phyloP scores from a whole-genome alignment of 73 alveolate genomes.

The Effrenium voratum region DNA sequence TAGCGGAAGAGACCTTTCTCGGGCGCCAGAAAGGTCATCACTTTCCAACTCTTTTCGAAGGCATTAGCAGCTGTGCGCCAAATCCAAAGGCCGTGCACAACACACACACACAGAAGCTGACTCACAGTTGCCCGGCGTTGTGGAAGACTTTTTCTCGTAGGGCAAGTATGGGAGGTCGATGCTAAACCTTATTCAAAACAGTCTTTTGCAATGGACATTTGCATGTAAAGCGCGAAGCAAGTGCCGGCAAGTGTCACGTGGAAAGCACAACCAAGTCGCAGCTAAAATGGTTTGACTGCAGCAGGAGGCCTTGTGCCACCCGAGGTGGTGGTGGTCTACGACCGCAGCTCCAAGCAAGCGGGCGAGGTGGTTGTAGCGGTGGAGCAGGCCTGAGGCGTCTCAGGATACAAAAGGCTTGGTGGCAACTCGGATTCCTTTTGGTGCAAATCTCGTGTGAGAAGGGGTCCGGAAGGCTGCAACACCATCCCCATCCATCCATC shows the following conservation, averaged over 20 bases:
- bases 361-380: constrained; percentile 92
- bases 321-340: constrained; percentile 82
- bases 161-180: neutral
- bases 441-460: too few species aligned
- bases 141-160: neutral
- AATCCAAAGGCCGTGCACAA: too few species aligned
- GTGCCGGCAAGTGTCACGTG: neutral
- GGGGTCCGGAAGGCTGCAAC: too few species aligned
- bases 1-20: too few species aligned
- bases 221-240: neutral
- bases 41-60: too few species aligned
- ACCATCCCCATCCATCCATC: too few species aligned
- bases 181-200: neutral
- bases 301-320: neutral
- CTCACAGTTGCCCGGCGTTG: too few species aligned
- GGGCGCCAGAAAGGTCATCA: too few species aligned
- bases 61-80: too few species aligned
- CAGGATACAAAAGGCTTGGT: too few species aligned
- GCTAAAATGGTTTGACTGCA: neutral
- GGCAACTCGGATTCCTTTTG: too few species aligned
- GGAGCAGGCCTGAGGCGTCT: constrained; percentile 38
- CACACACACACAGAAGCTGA: too few species aligned
- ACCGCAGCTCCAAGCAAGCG: constrained; percentile 77
- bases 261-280: neutral
- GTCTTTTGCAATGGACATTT: neutral